A percentile compares a stretch with the other conserved stretches of the same genome.
These are phyloP conservation scores for Penicillium nucicola DNA, from an alignment of 495 filamentous ascomycete genomes.

Conservation along the genomic window DNA sequence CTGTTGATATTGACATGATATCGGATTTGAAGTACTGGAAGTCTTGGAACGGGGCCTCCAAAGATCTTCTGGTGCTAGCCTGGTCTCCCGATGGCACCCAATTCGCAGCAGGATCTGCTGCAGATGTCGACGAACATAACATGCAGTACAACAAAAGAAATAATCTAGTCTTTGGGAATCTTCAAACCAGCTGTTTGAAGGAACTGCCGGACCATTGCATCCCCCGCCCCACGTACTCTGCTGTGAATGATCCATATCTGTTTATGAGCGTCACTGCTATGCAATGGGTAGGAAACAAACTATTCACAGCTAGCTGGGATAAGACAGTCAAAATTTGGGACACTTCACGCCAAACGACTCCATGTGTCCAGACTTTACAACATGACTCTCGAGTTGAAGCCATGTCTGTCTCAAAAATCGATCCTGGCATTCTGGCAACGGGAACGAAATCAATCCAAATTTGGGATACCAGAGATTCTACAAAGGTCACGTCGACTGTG, in stretches of 20 bases:
- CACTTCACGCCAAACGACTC: conserved; percentile 22
- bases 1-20: conserved; percentile 14
- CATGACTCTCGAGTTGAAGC: conserved; percentile 71
- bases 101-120: conserved; percentile 63
- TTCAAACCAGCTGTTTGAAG: conserved; percentile 46
- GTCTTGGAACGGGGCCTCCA: conserved; percentile 51
- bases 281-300: conserved; percentile 60
- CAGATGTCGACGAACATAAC: conserved; percentile 69
- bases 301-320: conserved; percentile 83
- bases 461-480: conserved; percentile 21
- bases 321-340: conserved; percentile 76
- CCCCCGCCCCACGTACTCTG: conserved; percentile 49
- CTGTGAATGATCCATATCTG: conserved; percentile 62
- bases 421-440: conserved; percentile 47
- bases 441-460: conserved; percentile 36
- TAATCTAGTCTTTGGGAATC: conserved; percentile 74
- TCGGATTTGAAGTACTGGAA: conserved; percentile 33
- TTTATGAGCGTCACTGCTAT: conserved; percentile 77
- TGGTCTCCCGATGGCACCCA: conserved; percentile 49
- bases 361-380: conserved; percentile 48
- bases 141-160: conserved; percentile 81
- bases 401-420: conserved; percentile 54
- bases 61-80: conserved; percentile 44
- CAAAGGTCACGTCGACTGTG: not conserved
- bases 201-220: conserved; percentile 72